Conservation (phyloP, 352 stramenopile genomes). For the Phytophthora agathidicida region DNA sequence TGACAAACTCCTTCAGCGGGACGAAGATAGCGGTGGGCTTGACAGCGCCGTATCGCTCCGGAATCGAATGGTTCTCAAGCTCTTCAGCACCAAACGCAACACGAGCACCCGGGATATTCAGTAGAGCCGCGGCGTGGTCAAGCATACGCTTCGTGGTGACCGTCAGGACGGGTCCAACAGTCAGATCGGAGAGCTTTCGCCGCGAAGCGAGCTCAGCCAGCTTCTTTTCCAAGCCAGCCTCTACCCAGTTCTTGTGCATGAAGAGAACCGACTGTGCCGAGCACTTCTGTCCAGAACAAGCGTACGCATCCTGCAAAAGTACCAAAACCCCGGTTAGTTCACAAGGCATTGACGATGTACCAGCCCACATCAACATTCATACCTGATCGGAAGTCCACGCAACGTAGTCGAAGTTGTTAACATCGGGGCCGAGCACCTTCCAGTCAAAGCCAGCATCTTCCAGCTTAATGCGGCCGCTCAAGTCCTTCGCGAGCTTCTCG, state of each 20-base stretch:
- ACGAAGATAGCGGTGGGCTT: conserved; percentile 98
- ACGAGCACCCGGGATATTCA: conserved; percentile 94
- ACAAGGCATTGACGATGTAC: not conserved
- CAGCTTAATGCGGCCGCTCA: conserved; percentile 93
- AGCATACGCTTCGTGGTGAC: conserved; percentile 97
- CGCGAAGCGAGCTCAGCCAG: conserved; percentile 89
- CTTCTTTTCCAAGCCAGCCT: conserved; percentile 93
- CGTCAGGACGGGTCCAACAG: conserved; percentile 96
- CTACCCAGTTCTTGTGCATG: conserved; percentile 97
- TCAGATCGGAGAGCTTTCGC: conserved; percentile 94
- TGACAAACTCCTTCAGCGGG: conserved; percentile 95
- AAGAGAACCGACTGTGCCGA: conserved; percentile 98
- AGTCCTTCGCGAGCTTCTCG: conserved; percentile 92
- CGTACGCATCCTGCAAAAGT: conserved; percentile 93
- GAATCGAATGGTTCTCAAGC: conserved; percentile 94
- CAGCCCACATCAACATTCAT: not conserved
- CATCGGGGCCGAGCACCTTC: conserved; percentile 97
- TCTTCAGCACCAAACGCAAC: conserved; percentile 96
- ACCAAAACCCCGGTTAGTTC: conserved; percentile 8
- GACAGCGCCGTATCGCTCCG: conserved; percentile 95
- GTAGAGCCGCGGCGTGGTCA: conserved; percentile 90
- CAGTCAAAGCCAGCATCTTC: conserved; percentile 99
- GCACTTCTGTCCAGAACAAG: conserved; percentile 98
- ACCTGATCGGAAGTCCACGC: conserved; percentile 97
- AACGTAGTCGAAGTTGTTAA: conserved; percentile 97